Conservation (phyloP, 306 rosid species). For the Clitoria ternatea region DNA sequence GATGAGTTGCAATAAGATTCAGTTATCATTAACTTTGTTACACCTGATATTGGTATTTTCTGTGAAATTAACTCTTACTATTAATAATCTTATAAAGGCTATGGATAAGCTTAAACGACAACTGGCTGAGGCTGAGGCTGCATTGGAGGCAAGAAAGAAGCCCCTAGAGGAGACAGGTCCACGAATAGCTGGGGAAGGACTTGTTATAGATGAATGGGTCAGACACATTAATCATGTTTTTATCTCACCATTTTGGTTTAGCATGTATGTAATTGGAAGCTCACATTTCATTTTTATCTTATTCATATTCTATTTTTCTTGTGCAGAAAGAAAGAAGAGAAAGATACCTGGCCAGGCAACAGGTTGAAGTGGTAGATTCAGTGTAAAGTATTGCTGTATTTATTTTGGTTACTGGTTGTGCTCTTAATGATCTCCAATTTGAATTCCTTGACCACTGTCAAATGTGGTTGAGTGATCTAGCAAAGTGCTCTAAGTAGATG, state of each 20-base stretch:
- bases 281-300: neutral
- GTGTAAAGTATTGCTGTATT: constrained; percentile 42
- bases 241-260: neutral
- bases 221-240: constrained; percentile 18
- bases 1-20: neutral
- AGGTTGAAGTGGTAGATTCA: constrained; percentile 65
- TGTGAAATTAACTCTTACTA: neutral
- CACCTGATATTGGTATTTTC: neutral
- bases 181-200: constrained; percentile 70
- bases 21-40: neutral
- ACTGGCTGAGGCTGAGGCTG: constrained; percentile 81
- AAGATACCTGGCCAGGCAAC: constrained; percentile 82
- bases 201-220: constrained; percentile 92
- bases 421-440: constrained; percentile 25
- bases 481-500: constrained; percentile 3
- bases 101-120: constrained; percentile 69
- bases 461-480: constrained; percentile 30
- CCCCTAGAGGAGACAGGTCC: constrained; percentile 70
- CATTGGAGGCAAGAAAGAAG: constrained; percentile 60
- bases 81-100: constrained; percentile 37
- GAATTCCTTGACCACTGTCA: constrained; percentile 27
- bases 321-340: constrained; percentile 85
- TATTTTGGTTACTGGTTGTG: neutral
- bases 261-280: neutral
- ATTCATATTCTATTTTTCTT: neutral